These are phyloP conservation scores for Corchorus olitorius DNA, from an alignment of 345 rosid genomes.

Conservation along the genomic window DNA sequence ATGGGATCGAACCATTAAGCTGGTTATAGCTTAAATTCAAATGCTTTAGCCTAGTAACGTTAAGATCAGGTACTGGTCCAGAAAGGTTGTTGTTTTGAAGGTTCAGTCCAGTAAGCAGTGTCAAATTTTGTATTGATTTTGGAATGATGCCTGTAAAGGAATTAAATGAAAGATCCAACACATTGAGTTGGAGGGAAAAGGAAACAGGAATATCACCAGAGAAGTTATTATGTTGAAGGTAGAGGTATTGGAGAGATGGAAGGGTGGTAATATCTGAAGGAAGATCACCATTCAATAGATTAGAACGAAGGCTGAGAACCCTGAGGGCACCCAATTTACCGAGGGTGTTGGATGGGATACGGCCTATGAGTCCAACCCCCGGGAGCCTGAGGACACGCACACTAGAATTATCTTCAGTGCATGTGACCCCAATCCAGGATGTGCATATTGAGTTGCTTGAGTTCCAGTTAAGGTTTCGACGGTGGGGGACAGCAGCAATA, in stretches of 20 bases:
- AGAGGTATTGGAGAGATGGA: constrained; percentile 62
- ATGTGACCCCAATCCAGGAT: constrained; percentile 73
- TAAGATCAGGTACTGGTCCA: constrained; percentile 59
- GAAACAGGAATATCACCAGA: constrained; percentile 69
- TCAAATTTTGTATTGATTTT: constrained; percentile 43
- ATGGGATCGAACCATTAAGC: constrained; percentile 73
- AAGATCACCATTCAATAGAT: constrained; percentile 66
- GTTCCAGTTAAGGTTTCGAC: constrained; percentile 65
- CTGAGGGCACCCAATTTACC: constrained; percentile 69
- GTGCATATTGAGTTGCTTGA: constrained; percentile 51
- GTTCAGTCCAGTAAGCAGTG: constrained; percentile 49
- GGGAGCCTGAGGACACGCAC: constrained; percentile 72
- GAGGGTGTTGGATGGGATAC: constrained; percentile 62
- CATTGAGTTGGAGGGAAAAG: constrained; percentile 43
- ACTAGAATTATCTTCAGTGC: constrained; percentile 39
- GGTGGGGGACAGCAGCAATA: constrained; percentile 56
- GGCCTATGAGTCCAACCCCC: constrained; percentile 67
- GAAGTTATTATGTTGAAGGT: constrained; percentile 70
- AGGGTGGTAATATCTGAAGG: constrained; percentile 72
- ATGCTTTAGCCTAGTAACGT: constrained; percentile 43
- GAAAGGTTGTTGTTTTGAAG: constrained; percentile 63
- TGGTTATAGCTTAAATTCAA: constrained; percentile 74
- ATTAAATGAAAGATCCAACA: constrained; percentile 69
- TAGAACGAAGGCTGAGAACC: constrained; percentile 68
- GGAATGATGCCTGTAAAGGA: constrained; percentile 63